phyloP scores from a whole-genome alignment of 306 rosid genomes.

The Hippophae tibetana region DNA sequence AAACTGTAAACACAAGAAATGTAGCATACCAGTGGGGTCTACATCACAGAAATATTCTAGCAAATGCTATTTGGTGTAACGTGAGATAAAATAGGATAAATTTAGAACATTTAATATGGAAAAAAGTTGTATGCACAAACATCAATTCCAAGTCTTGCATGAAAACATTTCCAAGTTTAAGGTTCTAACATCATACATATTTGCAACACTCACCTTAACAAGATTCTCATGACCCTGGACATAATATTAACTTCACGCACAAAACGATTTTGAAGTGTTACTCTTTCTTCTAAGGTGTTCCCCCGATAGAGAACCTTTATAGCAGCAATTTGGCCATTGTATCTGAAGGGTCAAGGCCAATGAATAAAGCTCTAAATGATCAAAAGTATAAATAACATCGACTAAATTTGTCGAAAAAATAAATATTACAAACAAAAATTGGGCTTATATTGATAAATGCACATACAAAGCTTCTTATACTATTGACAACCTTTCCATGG shows the following conservation, averaged over 20 bases:
- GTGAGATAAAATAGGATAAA: constrained; percentile 5
- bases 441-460: too few relatives aligned
- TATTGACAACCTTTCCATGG: too few relatives aligned
- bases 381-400: constrained; percentile 18
- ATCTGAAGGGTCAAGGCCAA: constrained; percentile 45
- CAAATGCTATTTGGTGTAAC: constrained; percentile 1
- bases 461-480: too few relatives aligned
- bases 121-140: background rate
- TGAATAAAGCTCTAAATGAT: background rate
- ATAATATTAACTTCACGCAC: constrained; percentile 91
- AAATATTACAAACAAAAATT: too few relatives aligned
- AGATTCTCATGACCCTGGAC: constrained; percentile 89
- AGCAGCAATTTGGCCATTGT: constrained; percentile 68
- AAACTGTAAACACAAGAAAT: constrained; percentile 47
- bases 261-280: constrained; percentile 77
- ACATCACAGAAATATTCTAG: background rate
- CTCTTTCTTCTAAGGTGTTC: constrained; percentile 65
- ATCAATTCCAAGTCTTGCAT: background rate
- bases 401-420: background rate
- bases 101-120: background rate
- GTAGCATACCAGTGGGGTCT: constrained; percentile 13
- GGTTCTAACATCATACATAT: background rate
- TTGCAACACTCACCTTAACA: constrained; percentile 57
- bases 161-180: background rate
- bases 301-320: constrained; percentile 85